Evolutionary conservation across 768 basidiomycete species (phyloP), one percentile per base, ranked within the genome.

Genomic region (Leucosporidium yakuticum): DNA sequence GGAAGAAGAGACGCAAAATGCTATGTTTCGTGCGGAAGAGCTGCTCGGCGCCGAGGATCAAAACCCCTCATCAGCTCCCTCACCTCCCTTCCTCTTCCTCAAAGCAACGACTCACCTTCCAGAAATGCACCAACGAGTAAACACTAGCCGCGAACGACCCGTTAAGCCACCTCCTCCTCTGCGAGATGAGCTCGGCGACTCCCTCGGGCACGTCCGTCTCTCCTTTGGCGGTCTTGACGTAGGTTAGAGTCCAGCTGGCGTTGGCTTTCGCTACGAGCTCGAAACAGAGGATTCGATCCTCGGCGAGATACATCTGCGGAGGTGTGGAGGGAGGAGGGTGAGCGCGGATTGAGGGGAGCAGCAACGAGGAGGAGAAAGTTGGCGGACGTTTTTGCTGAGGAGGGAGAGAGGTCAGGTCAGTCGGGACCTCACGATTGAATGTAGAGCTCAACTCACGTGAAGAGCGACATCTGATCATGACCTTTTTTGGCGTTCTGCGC

Each of bases 211-310:
- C 63, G 34, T 69, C 73, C 11, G 73, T 74, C 50, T 71, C 73
- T 0, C 63, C 73, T 50, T 69, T 96, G 75, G 88, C 89, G 19
- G 91, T 90, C 79, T 96, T 95, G 76, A 96, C 94, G 73, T 88
- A 88, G n/a, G 87, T 87, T 75, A 97, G 80, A 5, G 87, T 89
- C 94, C 94, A 97, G 68, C 83, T 81, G 71, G 59, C 89, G 36
- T 84, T 83, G 2, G 84, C 86, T 79, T 96, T 97, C 23, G 93
- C 91, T 20, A 93, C 92, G 62, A 97, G 82, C 78, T 97, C 94
- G 80, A 96, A 97, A 79, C 94, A 96, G 25, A 96, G 83, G 73
- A 96, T 96, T 82, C 94, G 89, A 82, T 94, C 92, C 80, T 93
- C 91, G 63, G 91, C 91, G 76, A 89, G 80, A 80, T 69, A 72